Evolutionary conservation across 2,329 filamentous ascomycete species (phyloP).

Genomic region (Arthrobotrys musiformis): DNA sequence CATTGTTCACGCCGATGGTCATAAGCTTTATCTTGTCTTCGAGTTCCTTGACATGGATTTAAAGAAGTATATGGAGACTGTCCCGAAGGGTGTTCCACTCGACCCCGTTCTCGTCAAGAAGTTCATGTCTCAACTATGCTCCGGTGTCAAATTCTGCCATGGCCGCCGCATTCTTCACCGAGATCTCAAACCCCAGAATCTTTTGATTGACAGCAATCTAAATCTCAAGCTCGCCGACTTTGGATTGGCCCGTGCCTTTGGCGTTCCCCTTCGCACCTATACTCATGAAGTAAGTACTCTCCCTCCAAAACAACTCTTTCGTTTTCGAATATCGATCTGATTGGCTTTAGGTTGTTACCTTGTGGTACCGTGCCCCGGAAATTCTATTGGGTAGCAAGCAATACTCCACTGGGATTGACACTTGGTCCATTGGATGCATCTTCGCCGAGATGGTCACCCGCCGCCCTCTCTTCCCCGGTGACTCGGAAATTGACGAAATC

Average conservation of each 20-base stretch:
- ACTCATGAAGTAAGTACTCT: conserved; percentile 77
- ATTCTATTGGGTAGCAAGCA: conserved; percentile 90
- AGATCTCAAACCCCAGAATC: conserved; percentile 89
- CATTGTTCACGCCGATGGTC: conserved; percentile 92
- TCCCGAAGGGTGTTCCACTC: conserved; percentile 83
- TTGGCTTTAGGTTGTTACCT: conserved; percentile 74
- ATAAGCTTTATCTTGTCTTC: conserved; percentile 93
- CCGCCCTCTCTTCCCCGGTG: conserved; percentile 90
- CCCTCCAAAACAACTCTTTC: background rate
- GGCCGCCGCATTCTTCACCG: conserved; percentile 86
- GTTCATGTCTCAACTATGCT: conserved; percentile 88
- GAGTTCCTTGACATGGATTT: conserved; percentile 91
- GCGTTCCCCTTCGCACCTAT: conserved; percentile 88
- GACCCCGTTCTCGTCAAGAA: conserved; percentile 86
- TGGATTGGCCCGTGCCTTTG: conserved; percentile 87
- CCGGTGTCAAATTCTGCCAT: conserved; percentile 88
- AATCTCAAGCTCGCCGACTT: conserved; percentile 93
- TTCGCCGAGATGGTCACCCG: conserved; percentile 97
- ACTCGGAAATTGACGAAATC: conserved; percentile 93
- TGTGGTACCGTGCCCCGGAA: conserved; percentile 92
- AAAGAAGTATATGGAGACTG: conserved; percentile 95
- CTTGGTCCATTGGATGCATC: conserved; percentile 95
- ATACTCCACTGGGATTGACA: conserved; percentile 93
- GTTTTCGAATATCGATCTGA: background rate
- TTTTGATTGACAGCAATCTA: conserved; percentile 85